Conservation (phyloP, 2,329 filamentous ascomycete genomes). For the Trichoderma guizhouense region DNA sequence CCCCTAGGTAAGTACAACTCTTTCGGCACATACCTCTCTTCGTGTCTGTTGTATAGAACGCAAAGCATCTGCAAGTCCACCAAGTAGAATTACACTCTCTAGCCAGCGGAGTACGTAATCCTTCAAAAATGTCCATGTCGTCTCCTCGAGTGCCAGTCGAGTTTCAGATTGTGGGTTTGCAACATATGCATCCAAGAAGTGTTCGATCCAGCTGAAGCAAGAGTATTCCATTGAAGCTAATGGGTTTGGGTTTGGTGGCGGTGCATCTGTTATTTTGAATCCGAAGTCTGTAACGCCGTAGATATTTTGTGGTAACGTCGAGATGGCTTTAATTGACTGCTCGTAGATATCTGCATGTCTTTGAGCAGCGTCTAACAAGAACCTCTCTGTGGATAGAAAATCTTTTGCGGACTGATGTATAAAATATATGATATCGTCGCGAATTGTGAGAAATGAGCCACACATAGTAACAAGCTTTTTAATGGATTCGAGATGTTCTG, state of each 20-base stretch:
- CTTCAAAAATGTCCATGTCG: constrained; percentile 21
- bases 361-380: constrained; percentile 18
- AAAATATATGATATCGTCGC: constrained; percentile 32
- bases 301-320: constrained; percentile 35
- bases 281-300: constrained; percentile 29
- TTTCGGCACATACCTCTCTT: neutral
- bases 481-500: neutral
- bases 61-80: constrained; percentile 15
- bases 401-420: constrained; percentile 46
- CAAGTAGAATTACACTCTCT: constrained; percentile 21
- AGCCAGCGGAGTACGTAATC: constrained; percentile 22
- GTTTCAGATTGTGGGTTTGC: neutral
- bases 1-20: neutral
- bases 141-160: constrained; percentile 23
- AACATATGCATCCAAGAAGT: constrained; percentile 25
- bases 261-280: constrained; percentile 24
- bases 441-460: constrained; percentile 37
- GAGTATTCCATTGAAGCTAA: constrained; percentile 26
- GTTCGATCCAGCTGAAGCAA: constrained; percentile 32
- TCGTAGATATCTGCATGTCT: constrained; percentile 34
- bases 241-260: constrained; percentile 20
- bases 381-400: constrained; percentile 27
- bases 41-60: constrained; percentile 12
- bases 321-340: constrained; percentile 34
- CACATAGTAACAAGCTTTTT: constrained; percentile 24